A percentile compares a stretch with the other conserved stretches of the same genome.
Conservation (phyloP, 1,284 basidiomycete genomes). For the Austroboletus niveus region DNA sequence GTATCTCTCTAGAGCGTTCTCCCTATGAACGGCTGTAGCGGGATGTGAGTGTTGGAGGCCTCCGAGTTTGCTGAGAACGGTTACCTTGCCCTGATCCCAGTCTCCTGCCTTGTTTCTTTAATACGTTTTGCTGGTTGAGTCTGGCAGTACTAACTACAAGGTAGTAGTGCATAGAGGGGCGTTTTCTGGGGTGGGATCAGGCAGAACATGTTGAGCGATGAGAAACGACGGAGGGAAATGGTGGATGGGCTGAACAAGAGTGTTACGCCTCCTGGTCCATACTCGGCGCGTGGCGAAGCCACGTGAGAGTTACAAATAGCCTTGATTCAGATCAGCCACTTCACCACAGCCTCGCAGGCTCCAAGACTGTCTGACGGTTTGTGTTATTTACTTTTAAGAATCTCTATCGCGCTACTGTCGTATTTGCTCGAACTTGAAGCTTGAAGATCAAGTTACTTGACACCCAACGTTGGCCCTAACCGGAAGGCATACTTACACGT, state of each 20-base stretch:
- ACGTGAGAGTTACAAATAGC: slow-evolving; percentile 27
- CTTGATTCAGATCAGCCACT: slow-evolving; percentile 20
- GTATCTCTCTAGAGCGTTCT: background rate
- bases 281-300: slow-evolving; percentile 30
- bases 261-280: slow-evolving; percentile 33
- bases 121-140: background rate
- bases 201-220: slow-evolving; percentile 25
- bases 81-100: slow-evolving; percentile 29
- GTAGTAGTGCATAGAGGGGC: background rate
- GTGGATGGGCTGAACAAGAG: slow-evolving; percentile 35
- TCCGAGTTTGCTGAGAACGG: slow-evolving; percentile 8
- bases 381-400: background rate
- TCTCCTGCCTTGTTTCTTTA: slow-evolving; percentile 1
- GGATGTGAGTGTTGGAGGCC: slow-evolving; percentile 8
- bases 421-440: background rate
- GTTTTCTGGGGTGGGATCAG: slow-evolving; percentile 15
- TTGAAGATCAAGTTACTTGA: background rate
- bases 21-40: background rate
- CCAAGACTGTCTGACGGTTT: background rate
- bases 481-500: slow-evolving; percentile 5
- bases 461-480: background rate
- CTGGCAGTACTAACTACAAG: background rate
- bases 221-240: slow-evolving; percentile 27
- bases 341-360: background rate
- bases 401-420: background rate